Evolutionary conservation across 257 asterid species (phyloP), one percentile per base, ranked within the genome.

Genomic region (Scutellaria baicalensis): DNA sequence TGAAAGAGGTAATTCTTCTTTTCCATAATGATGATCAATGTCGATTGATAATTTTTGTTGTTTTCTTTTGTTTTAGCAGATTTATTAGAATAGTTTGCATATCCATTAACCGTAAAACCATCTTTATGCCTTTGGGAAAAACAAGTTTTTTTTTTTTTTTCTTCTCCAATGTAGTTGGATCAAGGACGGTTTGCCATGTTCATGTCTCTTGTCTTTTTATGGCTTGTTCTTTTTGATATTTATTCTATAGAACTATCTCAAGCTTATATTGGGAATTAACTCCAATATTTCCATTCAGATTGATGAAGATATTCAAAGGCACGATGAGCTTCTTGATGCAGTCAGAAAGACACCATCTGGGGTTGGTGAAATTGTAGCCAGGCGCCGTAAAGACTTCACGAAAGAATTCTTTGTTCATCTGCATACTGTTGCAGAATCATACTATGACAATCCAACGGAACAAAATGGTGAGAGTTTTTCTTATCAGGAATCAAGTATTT

Each of bases 301-400:
- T 78, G 99, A 94, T 45, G 79, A 81, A 47, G 98, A 94, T 78
- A 77, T 88, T 76, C 93, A 80, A 79, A 88, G 96, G 86, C 97
- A 94, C 48, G 72, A 89, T 55, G 87, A 89, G 74, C 96, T 94
- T 75, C 88, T 94, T 71, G 73, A 78, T 76, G 79, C 79, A 43
- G 67, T 94, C 77, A 80, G 84, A 60, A 82, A 71, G 49, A 82
- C 97, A 20, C 87, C 89, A 8, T 76, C 93, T 27, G 85, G 82
- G 77, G 80, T 86, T 66, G 88, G 80, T 74, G 97, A 91, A 43
- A 85, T 91, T 73, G 93, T 91, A 62, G 70, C 95, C 40, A 83
- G 84, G 80, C 96, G 95, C 51, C 97, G 98, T 44, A 94, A 94
- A 76, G 97, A 91, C 82, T 94, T 94, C 84, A 94, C 99, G 0